Percentiles rank a stretch among this genome's conserved stretches.
phyloP scores from a whole-genome alignment of 2,329 filamentous ascomycete species.

The Aspergillus fischeri region DNA sequence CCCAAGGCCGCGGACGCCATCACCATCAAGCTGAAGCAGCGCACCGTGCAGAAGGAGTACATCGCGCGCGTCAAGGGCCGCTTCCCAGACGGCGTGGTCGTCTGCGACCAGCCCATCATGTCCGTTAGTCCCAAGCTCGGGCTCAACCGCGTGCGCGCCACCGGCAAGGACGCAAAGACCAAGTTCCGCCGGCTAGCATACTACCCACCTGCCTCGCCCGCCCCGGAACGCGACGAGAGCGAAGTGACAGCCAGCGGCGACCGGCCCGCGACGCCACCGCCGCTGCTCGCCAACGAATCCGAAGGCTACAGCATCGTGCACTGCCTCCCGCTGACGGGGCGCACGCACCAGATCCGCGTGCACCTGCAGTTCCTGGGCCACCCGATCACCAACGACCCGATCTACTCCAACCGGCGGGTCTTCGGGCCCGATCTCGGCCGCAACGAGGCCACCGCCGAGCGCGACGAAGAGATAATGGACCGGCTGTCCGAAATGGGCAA shows the following conservation, averaged over 20 bases:
- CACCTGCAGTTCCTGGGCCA: conserved; percentile 93
- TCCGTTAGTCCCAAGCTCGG: conserved; percentile 93
- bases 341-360: conserved; percentile 92
- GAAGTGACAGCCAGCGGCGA: conserved; percentile 16
- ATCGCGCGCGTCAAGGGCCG: conserved; percentile 84
- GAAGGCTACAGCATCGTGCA: conserved; percentile 91
- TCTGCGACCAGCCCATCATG: conserved; percentile 91
- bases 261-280: conserved; percentile 30
- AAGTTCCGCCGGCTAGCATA: conserved; percentile 93
- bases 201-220: conserved; percentile 57
- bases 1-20: conserved; percentile 73
- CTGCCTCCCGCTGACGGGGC: conserved; percentile 86
- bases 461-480: conserved; percentile 85
- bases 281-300: conserved; percentile 39
- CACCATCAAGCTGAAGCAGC: conserved; percentile 68
- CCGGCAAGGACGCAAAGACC: conserved; percentile 82
- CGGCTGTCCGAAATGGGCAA: conserved; percentile 89
- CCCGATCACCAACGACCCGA: conserved; percentile 95
- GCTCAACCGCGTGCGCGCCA: conserved; percentile 88
- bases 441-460: conserved; percentile 62
- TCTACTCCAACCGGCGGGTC: conserved; percentile 90
- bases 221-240: conserved; percentile 20
- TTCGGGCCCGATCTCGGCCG: conserved; percentile 78
- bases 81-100: conserved; percentile 85
- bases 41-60: conserved; percentile 93